Conservation (phyloP, 495 filamentous ascomycete genomes). For the Rhypophila decipiens region DNA sequence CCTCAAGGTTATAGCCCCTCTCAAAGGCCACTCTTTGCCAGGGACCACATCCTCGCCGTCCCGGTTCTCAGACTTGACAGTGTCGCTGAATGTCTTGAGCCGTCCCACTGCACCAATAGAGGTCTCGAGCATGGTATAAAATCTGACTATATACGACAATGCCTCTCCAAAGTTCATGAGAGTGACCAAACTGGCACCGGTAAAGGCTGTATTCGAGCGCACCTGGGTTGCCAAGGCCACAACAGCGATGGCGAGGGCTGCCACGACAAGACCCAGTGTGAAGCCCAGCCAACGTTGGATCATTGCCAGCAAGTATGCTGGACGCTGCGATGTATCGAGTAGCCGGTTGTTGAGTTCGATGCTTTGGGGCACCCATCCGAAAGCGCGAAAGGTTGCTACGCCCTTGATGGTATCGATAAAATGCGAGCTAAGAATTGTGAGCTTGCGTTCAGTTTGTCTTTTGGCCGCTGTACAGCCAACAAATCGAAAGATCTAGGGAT, state of each 20-base stretch:
- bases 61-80: conserved; percentile 12
- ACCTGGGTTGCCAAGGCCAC: conserved; percentile 21
- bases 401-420: conserved; percentile 43
- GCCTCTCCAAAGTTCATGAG: conserved; percentile 22
- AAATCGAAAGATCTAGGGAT: not conserved
- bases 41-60: conserved; percentile 17
- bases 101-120: conserved; percentile 46
- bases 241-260: conserved; percentile 33
- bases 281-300: conserved; percentile 50
- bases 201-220: conserved; percentile 18
- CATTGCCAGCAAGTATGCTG: conserved; percentile 46
- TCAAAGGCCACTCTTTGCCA: conserved; percentile 16
- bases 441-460: not conserved
- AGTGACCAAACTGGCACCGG: conserved; percentile 23
- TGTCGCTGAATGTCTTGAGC: conserved; percentile 34
- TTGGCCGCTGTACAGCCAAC: not conserved
- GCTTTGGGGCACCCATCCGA: conserved; percentile 38
- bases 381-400: conserved; percentile 43
- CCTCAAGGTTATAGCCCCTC: conserved; percentile 16
- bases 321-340: conserved; percentile 48
- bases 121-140: conserved; percentile 44
- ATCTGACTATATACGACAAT: conserved; percentile 11
- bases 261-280: conserved; percentile 40
- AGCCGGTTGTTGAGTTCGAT: conserved; percentile 40
- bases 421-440: conserved; percentile 27